Conservation (phyloP, 352 stramenopile species). For the Pythium scleroteichum region DNA sequence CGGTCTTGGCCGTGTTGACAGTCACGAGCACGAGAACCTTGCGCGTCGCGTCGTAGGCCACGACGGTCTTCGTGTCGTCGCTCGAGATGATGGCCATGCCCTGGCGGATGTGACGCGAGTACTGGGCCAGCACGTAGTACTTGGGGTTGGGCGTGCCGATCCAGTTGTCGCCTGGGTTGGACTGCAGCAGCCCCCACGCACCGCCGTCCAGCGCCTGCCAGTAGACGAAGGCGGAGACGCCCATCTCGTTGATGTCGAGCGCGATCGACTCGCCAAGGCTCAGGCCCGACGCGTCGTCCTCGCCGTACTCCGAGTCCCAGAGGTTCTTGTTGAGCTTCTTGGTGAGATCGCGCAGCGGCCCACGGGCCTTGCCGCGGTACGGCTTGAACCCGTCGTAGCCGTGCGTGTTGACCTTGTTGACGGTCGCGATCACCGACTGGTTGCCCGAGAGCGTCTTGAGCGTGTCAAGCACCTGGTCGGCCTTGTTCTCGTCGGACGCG, state of each 20-base stretch:
- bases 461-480: constrained; percentile 34
- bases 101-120: constrained; percentile 60
- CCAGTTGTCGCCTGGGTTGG: constrained; percentile 37
- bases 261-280: constrained; percentile 50
- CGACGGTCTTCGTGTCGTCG: constrained; percentile 44
- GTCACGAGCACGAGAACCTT: constrained; percentile 48
- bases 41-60: constrained; percentile 37
- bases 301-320: constrained; percentile 66
- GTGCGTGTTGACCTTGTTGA: constrained; percentile 62
- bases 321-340: constrained; percentile 38
- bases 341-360: constrained; percentile 34
- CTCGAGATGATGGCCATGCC: constrained; percentile 52
- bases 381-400: constrained; percentile 46
- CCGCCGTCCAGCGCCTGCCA: constrained; percentile 56
- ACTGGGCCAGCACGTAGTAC: constrained; percentile 57
- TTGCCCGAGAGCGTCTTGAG: constrained; percentile 32
- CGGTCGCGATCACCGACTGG: constrained; percentile 29
- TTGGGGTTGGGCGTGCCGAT: constrained; percentile 48
- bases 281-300: constrained; percentile 44
- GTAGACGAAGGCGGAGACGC: constrained; percentile 62
- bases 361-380: constrained; percentile 43
- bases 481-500: constrained; percentile 57
- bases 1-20: constrained; percentile 36
- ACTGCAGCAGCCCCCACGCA: constrained; percentile 54
- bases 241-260: constrained; percentile 60